Base-by-base conservation (phyloP, 257 asterid genomes). In the Capsicum chinense region DNA sequence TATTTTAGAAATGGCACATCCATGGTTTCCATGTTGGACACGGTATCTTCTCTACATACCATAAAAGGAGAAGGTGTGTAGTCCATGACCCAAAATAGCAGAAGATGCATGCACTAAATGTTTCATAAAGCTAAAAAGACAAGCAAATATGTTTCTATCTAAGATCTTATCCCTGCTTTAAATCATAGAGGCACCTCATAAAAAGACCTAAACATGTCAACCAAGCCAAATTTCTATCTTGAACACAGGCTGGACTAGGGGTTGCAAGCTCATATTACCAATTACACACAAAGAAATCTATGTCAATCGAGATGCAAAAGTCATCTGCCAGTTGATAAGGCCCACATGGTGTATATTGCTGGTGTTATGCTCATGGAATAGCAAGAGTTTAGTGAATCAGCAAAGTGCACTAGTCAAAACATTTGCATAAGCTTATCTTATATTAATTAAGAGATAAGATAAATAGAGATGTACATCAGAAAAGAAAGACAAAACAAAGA, bases 61-160 rank as follows among this genome's bases (percentile, higher is more conserved):
- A 71, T 47, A 71, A 10, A 71, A n/a, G 26, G 79, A 71, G 15
- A 71, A 71, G 79, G 39, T 70, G n/a, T 16, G 79, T 5, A n/a
- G 79, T 47, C 17, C 35, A n/a, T 47, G 33, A 71, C 79, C 79
- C 16, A 71, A 71, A 71, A 69, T 69, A 42, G 79, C 79, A 71
- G 35, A 47, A n/a, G 58, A 71, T 47, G 57, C 79, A 71, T n/a
- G 37, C 79, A 47, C 17, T 44, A 37, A 37, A 47, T 71, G 79
- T 71, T 71, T n/a, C 57, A 47, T 10, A 47, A 71, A 47, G 58
- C 17, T n/a, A 47, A 21, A 47, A 17, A n/a, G 37, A 71, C 58
- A 9, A 71, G n/a, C 79, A 71, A n/a, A 47, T 71, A 71, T 44
- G 17, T 71, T 70, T 44, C 79, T 63, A 21, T 63, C 39, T 44